phyloP scores from a whole-genome alignment of 2,329 filamentous ascomycete species.

The Aspergillus quadricinctus region DNA sequence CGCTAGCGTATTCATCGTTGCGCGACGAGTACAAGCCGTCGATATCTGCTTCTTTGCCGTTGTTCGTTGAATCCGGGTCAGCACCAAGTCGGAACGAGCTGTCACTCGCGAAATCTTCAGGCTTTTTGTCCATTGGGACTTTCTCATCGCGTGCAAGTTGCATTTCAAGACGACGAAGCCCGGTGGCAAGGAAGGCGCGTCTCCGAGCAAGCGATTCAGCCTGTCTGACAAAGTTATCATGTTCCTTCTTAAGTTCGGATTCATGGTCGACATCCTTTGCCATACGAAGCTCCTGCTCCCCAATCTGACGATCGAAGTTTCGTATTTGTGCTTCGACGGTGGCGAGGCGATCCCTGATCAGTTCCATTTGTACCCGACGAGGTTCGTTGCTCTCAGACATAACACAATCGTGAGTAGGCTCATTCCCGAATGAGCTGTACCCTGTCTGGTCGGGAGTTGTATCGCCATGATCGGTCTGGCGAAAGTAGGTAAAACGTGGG shows the following conservation, averaged over 20 bases:
- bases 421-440: slow-evolving; percentile 85
- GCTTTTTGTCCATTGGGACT: slow-evolving; percentile 47
- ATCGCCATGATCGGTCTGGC: slow-evolving; percentile 87
- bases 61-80: slow-evolving; percentile 45
- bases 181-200: slow-evolving; percentile 54
- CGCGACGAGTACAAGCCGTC: slow-evolving; percentile 63
- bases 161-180: slow-evolving; percentile 55
- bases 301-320: slow-evolving; percentile 66
- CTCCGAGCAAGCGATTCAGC: slow-evolving; percentile 54
- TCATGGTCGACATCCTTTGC: slow-evolving; percentile 53
- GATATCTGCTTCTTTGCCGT: slow-evolving; percentile 50
- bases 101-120: slow-evolving; percentile 19
- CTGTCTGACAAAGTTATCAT: slow-evolving; percentile 53
- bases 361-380: slow-evolving; percentile 76
- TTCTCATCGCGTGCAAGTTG: slow-evolving; percentile 39
- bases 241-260: slow-evolving; percentile 37
- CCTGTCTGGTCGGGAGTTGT: slow-evolving; percentile 69
- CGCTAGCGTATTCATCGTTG: slow-evolving; percentile 77
- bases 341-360: slow-evolving; percentile 76
- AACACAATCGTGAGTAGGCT: slow-evolving; percentile 90
- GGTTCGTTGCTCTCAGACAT: slow-evolving; percentile 91
- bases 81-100: slow-evolving; percentile 24
- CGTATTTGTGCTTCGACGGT: slow-evolving; percentile 74
- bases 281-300: slow-evolving; percentile 66
- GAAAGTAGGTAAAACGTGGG: slow-evolving; percentile 94